Conservation (phyloP, 768 basidiomycete genomes). For the Pisolithus tinctorius region DNA sequence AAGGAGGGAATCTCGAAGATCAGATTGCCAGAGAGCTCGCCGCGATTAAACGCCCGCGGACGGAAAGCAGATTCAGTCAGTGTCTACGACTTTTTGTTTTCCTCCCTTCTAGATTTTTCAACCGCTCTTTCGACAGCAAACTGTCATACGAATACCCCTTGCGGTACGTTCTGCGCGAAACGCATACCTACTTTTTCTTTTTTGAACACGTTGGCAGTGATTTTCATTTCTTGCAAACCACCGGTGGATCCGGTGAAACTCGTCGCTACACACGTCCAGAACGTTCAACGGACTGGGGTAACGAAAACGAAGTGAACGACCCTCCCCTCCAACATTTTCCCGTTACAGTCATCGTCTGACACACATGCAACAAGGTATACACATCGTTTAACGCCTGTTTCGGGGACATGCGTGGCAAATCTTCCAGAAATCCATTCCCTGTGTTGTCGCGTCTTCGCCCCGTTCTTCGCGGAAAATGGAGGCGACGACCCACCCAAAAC, state of each 20-base stretch:
- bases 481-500: slow-evolving; percentile 27
- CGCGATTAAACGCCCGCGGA: slow-evolving; percentile 59
- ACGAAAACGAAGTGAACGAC: slow-evolving; percentile 54
- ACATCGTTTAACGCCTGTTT: slow-evolving; percentile 67
- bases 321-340: neutral
- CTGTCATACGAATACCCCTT: slow-evolving; percentile 74
- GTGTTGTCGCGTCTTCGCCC: slow-evolving; percentile 46
- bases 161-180: slow-evolving; percentile 38
- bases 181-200: neutral
- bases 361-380: slow-evolving; percentile 41
- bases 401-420: slow-evolving; percentile 61
- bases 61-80: slow-evolving; percentile 61
- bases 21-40: slow-evolving; percentile 69
- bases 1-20: slow-evolving; percentile 53
- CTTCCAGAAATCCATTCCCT: slow-evolving; percentile 60
- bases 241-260: slow-evolving; percentile 74
- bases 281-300: slow-evolving; percentile 54
- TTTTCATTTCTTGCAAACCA: slow-evolving; percentile 74
- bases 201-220: slow-evolving; percentile 36
- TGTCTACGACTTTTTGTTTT: neutral
- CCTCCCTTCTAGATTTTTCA: neutral
- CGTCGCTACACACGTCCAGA: slow-evolving; percentile 55
- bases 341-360: neutral
- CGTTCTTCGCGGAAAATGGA: slow-evolving; percentile 44
- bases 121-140: slow-evolving; percentile 41